Evolutionary conservation across 257 asterid genomes (phyloP).

Genomic region (Jasminum sambac): DNA sequence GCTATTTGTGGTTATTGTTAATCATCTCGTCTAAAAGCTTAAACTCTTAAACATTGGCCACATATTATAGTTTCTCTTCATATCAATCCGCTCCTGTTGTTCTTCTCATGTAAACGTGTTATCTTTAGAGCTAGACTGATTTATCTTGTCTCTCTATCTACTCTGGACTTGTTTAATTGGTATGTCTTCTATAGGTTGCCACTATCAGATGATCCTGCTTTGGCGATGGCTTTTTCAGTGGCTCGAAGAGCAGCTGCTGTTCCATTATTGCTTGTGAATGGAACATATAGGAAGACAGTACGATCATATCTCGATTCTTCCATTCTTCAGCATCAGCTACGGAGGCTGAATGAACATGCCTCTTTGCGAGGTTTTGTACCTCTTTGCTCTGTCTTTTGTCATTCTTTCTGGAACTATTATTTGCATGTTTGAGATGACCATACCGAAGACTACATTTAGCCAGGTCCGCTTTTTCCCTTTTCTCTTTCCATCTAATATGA

Average conservation of each 20-base stretch:
- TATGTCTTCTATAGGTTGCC: constrained; percentile 59
- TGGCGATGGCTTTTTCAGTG: constrained; percentile 97
- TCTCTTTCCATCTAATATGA: neutral
- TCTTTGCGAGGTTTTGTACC: constrained; percentile 75
- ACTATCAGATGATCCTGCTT: constrained; percentile 88
- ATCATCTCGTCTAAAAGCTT: neutral
- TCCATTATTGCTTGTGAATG: constrained; percentile 89
- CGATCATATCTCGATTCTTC: constrained; percentile 93
- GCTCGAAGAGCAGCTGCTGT: constrained; percentile 97
- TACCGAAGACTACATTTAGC: neutral
- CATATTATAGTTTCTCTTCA: neutral
- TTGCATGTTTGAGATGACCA: constrained; percentile 6
- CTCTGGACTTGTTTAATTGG: constrained; percentile 24
- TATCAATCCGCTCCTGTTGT: neutral
- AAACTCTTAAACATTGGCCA: neutral
- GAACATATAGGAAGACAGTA: constrained; percentile 89
- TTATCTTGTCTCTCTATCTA: constrained; percentile 12
- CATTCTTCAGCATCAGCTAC: constrained; percentile 94
- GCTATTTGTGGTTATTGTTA: neutral
- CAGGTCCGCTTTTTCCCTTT: constrained; percentile 17
- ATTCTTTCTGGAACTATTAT: constrained; percentile 1
- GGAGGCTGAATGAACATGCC: constrained; percentile 72
- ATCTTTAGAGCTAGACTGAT: neutral
- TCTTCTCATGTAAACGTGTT: neutral
- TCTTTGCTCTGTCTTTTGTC: constrained; percentile 10